Conservation (phyloP, 148 eudicot species). For the Chenopodium suecicum region DNA sequence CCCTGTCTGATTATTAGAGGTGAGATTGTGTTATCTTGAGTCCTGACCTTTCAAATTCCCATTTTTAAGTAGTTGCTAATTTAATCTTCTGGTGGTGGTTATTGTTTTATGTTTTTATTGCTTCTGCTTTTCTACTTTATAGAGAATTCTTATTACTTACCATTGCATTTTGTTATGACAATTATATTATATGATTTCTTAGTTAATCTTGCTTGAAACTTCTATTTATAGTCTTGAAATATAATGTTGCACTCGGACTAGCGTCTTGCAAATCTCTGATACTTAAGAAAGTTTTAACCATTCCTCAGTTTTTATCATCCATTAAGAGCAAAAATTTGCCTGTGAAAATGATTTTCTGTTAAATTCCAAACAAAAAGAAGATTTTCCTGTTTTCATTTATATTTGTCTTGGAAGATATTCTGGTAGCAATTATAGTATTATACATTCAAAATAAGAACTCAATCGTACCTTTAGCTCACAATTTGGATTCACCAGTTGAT, state of each 20-base stretch:
- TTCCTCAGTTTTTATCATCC: no score
- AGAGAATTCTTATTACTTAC: background rate
- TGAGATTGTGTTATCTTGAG: background rate
- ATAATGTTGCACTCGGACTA: background rate
- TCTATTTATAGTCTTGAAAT: background rate
- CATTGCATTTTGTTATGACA: background rate
- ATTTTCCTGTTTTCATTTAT: background rate
- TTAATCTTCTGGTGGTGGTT: background rate
- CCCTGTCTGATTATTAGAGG: background rate
- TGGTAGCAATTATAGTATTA: background rate
- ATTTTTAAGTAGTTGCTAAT: background rate
- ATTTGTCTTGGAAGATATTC: background rate
- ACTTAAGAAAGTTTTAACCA: background rate
- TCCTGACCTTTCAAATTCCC: background rate
- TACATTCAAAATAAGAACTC: constrained; percentile 3
- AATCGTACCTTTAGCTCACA: constrained; percentile 36
- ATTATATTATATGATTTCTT: background rate
- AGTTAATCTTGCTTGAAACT: background rate
- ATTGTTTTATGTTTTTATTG: no score
- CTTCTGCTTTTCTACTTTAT: background rate
- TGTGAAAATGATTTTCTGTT: background rate
- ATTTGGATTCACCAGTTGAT: constrained; percentile 26
- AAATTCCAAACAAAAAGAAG: no score
- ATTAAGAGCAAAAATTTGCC: background rate
- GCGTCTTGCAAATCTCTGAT: background rate